Evolutionary conservation across 129 eudicot genomes (phyloP), one percentile per base, ranked within the genome.

Genomic region (Erigeron canadensis): DNA sequence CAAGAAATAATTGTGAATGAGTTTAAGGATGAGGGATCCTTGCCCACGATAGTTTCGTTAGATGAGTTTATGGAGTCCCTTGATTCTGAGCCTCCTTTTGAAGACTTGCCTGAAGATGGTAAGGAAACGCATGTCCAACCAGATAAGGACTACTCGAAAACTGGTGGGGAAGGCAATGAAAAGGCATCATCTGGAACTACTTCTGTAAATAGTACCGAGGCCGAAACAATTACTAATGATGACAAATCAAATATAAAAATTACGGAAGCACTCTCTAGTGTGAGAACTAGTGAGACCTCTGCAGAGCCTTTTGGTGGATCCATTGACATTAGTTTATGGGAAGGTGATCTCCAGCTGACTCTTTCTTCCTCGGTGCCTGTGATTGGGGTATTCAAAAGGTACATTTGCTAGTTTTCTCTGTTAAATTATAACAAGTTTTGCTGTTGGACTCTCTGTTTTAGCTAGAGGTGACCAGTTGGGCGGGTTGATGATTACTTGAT

Each of bases 61-160:
- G 97, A 88, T 67, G 97, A 91, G 74, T 91, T 91, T 53, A 88
- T 91, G 90, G 91, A 91, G 66, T 86, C 93, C 43, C 89, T 91
- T 34, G 76, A 89, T 23, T 28, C 82, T 21, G 97, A 91, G 79
- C 96, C 96, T 46, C 97, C 97, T 0, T 91, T 91, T 77, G 95
- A 83, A 39, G 67, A 77, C 65, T n/a, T 90, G 56, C 66, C 82
- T 17, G 83, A 21, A 53, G 87, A 82, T 74, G 69, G 79, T 16
- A 89, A 57, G 59, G 71, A 67, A 74, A 34, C 48, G 7, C 62
- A 69, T 55, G 54, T 51, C 37, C 10, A 8, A 6, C 28, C 77
- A 5, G 76, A 79, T 1, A 80, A 75, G 63, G 77, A 72, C 17
- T 76, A 68, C 41, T 51, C 66, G 5, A 86, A 82, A 42, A 40